Percentiles rank a stretch among this genome's conserved stretches.
Conservation (phyloP, 345 rosid genomes). For the Crucihimalaya himalaica region DNA sequence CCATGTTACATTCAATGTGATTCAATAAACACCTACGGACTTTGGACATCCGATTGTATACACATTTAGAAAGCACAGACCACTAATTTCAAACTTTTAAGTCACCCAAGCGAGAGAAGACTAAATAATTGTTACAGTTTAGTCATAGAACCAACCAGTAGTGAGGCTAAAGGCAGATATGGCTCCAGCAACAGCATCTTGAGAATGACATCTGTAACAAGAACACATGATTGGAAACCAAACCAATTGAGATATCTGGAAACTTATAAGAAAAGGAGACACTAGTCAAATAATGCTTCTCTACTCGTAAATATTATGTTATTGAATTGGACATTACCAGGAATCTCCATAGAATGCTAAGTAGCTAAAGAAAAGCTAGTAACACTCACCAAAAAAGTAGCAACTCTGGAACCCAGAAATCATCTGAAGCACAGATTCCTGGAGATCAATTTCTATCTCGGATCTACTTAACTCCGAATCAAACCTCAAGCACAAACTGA, state of each 20-base stretch:
- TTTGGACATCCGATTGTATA: neutral
- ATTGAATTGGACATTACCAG: neutral
- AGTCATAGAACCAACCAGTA: conserved; percentile 54
- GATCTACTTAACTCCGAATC: conserved; percentile 32
- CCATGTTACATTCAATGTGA: neutral
- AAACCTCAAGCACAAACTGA: conserved; percentile 62
- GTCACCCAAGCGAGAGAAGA: neutral
- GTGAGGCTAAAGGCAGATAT: conserved; percentile 48
- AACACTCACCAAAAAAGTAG: conserved; percentile 60
- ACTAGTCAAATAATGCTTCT: neutral
- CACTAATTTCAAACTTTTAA: conserved; percentile 1
- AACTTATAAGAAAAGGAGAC: neutral
- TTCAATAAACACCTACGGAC: neutral
- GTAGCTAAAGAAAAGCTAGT: neutral
- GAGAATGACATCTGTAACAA: conserved; percentile 54
- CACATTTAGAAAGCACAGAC: neutral
- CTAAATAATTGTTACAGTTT: neutral
- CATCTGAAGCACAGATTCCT: conserved; percentile 45
- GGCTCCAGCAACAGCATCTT: conserved; percentile 64
- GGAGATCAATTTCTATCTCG: conserved; percentile 49
- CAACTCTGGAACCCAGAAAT: conserved; percentile 52
- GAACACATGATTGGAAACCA: conserved; percentile 10
- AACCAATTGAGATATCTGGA: conserved; percentile 4
- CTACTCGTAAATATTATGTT: neutral
- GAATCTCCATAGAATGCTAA: conserved; percentile 1